phyloP scores from a whole-genome alignment of 106 monocot genomes.

The Hemerocallis citrina region DNA sequence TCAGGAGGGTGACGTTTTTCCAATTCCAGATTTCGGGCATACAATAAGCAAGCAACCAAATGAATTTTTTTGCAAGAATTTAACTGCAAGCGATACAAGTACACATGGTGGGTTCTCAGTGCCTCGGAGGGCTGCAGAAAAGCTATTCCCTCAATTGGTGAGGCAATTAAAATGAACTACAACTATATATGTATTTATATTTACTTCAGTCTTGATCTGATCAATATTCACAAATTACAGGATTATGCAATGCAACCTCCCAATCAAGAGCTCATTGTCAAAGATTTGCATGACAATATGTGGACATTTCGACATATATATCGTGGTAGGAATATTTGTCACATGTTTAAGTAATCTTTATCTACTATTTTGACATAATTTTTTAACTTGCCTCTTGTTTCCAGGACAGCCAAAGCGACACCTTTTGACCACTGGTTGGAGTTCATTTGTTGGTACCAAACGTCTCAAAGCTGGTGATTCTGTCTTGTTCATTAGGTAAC shows the following conservation, averaged over 20 bases:
- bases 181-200: neutral
- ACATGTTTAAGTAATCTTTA: neutral
- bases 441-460: slow-evolving; percentile 89
- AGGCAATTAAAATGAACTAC: slow-evolving; percentile 1
- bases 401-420: slow-evolving; percentile 94
- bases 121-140: slow-evolving; percentile 87
- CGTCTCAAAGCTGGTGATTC: slow-evolving; percentile 92
- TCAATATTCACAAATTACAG: slow-evolving; percentile 21
- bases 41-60: slow-evolving; percentile 72
- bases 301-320: slow-evolving; percentile 98
- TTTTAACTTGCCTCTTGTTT: slow-evolving; percentile 12
- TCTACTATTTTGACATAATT: no score
- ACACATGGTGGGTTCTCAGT: slow-evolving; percentile 99
- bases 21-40: slow-evolving; percentile 62
- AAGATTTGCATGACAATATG: slow-evolving; percentile 76
- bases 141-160: slow-evolving; percentile 87
- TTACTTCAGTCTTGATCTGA: no score
- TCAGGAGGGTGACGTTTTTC: slow-evolving; percentile 75
- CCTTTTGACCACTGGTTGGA: slow-evolving; percentile 96
- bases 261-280: slow-evolving; percentile 84
- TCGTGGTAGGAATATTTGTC: slow-evolving; percentile 44
- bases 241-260: slow-evolving; percentile 93
- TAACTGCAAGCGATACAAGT: slow-evolving; percentile 96
- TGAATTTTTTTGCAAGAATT: slow-evolving; percentile 87
- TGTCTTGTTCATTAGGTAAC: slow-evolving; percentile 85